phyloP scores from a whole-genome alignment of 805 yeast species.

The Ascoidea rubescens region DNA sequence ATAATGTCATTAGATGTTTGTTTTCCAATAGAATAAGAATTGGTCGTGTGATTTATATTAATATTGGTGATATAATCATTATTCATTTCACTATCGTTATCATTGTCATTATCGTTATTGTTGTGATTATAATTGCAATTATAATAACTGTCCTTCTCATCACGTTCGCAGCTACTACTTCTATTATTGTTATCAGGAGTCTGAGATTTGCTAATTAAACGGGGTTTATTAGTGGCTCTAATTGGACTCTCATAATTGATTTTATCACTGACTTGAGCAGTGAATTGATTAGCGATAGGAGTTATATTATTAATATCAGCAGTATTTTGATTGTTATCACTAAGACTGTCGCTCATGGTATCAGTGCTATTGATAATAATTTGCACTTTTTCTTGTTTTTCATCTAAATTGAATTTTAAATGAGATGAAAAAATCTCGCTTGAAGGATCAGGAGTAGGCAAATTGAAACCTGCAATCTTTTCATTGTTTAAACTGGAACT shows the following conservation, averaged over 20 bases:
- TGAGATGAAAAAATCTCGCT: conserved; percentile 9
- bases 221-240: too few species aligned
- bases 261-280: not conserved
- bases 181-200: too few species aligned
- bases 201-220: too few species aligned
- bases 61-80: conserved; percentile 13
- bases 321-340: not conserved
- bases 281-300: not conserved
- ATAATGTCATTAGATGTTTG: conserved; percentile 86
- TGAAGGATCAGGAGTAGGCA: conserved; percentile 68
- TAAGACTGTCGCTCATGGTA: conserved; percentile 2
- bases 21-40: conserved; percentile 72
- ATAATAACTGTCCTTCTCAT: too few species aligned
- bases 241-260: not conserved
- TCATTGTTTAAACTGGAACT: too few species aligned
- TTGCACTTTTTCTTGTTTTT: conserved; percentile 6
- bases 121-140: not conserved
- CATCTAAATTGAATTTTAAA: not conserved
- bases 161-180: too few species aligned
- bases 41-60: conserved; percentile 57
- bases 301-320: too few species aligned
- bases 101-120: not conserved
- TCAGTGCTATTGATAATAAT: conserved; percentile 13
- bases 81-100: conserved; percentile 12
- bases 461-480: conserved; percentile 42